A percentile compares a stretch with the other conserved stretches of the same genome.
phyloP scores from a whole-genome alignment of 805 yeast genomes.

The Candida manassasensis region DNA sequence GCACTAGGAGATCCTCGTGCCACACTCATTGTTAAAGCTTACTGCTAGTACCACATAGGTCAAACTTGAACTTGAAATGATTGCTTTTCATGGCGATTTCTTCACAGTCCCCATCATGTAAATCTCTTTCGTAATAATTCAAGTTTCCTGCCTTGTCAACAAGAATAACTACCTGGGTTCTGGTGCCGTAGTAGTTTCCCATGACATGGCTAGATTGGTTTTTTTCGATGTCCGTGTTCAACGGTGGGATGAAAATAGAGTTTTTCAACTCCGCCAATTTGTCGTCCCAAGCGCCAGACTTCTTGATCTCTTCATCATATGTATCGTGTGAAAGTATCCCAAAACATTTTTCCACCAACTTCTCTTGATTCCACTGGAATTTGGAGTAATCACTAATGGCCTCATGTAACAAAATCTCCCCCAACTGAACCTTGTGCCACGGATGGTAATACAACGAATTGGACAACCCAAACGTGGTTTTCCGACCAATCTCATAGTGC shows the following conservation, averaged over 20 bases:
- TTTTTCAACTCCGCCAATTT: conserved; percentile 42
- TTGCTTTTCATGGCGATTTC: conserved; percentile 9
- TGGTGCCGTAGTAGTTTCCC: conserved; percentile 73
- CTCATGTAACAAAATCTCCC: conserved; percentile 27
- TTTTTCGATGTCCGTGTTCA: conserved; percentile 23
- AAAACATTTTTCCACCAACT: conserved; percentile 49
- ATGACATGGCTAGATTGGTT: conserved; percentile 14
- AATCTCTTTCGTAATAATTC: conserved; percentile 57
- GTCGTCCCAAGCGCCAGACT: conserved; percentile 12
- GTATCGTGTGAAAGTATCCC: conserved; percentile 45
- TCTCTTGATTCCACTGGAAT: conserved; percentile 23
- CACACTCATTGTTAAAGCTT: conserved; percentile 6
- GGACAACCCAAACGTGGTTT: conserved; percentile 54
- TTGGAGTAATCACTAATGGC: conserved; percentile 16
- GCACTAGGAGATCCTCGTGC: not conserved
- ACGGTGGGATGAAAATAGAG: conserved; percentile 71
- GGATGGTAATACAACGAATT: conserved; percentile 62
- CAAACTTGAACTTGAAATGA: conserved; percentile 13
- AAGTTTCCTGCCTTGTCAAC: conserved; percentile 48
- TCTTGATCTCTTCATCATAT: conserved; percentile 20
- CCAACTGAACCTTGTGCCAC: conserved; percentile 71
- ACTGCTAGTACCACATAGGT: not conserved
- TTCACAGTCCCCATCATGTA: conserved; percentile 42
- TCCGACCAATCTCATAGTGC: conserved; percentile 17
- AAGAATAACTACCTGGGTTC: conserved; percentile 78